Percentiles rank a stretch among this genome's conserved stretches.
These are phyloP conservation scores for Cystobasidium slooffiae DNA, from an alignment of 1,284 basidiomycete species.

Conservation along the genomic window DNA sequence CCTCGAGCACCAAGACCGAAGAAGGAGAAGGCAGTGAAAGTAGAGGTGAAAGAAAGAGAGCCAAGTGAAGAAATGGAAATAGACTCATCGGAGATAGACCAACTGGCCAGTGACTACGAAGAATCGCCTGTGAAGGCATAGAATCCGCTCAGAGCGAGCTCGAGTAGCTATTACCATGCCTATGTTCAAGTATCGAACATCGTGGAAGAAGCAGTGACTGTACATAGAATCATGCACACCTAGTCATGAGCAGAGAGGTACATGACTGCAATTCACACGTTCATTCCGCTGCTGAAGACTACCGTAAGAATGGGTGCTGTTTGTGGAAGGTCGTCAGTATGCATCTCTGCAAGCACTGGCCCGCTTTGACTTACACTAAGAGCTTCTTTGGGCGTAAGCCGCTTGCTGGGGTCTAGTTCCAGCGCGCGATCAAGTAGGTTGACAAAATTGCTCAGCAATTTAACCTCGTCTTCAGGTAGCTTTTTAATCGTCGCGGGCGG, in stretches of 20 bases:
- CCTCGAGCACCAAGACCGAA: background rate
- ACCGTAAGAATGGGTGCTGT: conserved; percentile 47
- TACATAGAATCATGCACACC: background rate
- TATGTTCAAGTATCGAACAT: too few species aligned
- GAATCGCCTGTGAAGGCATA: background rate
- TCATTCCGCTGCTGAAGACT: background rate
- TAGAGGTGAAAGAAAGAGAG: conserved; percentile 21
- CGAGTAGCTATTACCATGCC: too few species aligned
- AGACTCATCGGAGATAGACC: conserved; percentile 23
- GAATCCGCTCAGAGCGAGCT: background rate
- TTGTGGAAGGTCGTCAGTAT: background rate
- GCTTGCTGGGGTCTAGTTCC: conserved; percentile 82
- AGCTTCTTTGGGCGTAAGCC: conserved; percentile 54
- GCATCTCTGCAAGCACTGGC: background rate
- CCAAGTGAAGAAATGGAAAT: conserved; percentile 5
- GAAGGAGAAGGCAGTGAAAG: conserved; percentile 19
- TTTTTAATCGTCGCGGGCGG: conserved; percentile 71
- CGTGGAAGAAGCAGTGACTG: too few species aligned
- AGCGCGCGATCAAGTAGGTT: conserved; percentile 92
- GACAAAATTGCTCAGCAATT: conserved; percentile 79
- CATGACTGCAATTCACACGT: background rate
- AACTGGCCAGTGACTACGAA: conserved; percentile 33
- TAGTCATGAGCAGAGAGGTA: background rate
- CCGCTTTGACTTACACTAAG: conserved; percentile 31
- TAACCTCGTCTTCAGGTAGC: conserved; percentile 85